A percentile compares a stretch with the other conserved stretches of the same genome.
Conservation (phyloP, 2,329 filamentous ascomycete genomes). For the Fusarium haematococcum region DNA sequence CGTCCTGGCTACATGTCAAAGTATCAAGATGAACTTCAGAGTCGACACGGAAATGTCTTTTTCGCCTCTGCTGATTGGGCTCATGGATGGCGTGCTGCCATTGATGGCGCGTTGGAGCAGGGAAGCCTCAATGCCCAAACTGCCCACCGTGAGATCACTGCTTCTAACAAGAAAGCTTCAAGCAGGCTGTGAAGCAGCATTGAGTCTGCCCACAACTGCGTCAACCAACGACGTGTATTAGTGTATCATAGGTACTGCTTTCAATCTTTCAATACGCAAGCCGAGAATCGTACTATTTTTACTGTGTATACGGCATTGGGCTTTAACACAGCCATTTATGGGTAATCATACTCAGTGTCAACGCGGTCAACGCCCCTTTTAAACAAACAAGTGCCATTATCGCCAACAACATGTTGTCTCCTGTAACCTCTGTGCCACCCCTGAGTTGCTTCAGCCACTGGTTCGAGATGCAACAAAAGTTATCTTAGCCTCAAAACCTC, state of each 20-base stretch:
- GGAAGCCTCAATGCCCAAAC: slow-evolving; percentile 16
- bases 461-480: too few species aligned
- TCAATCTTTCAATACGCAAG: neutral
- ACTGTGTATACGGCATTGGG: too few species aligned
- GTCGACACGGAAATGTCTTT: slow-evolving; percentile 40
- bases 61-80: slow-evolving; percentile 45
- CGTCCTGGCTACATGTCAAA: slow-evolving; percentile 39
- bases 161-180: neutral
- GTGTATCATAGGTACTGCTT: neutral
- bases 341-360: neutral
- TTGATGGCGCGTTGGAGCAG: slow-evolving; percentile 46
- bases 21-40: slow-evolving; percentile 43
- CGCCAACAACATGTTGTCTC: neutral
- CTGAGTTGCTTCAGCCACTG: neutral
- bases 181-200: neutral
- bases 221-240: neutral
- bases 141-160: neutral
- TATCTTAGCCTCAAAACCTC: too few species aligned
- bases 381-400: neutral
- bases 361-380: neutral
- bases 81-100: slow-evolving; percentile 43
- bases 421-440: neutral
- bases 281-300: neutral
- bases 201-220: too few species aligned
- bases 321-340: neutral